These are phyloP conservation scores for Pseudonitzschia multiseries DNA, from an alignment of 108 stramenopile genomes.

Conservation along the genomic window DNA sequence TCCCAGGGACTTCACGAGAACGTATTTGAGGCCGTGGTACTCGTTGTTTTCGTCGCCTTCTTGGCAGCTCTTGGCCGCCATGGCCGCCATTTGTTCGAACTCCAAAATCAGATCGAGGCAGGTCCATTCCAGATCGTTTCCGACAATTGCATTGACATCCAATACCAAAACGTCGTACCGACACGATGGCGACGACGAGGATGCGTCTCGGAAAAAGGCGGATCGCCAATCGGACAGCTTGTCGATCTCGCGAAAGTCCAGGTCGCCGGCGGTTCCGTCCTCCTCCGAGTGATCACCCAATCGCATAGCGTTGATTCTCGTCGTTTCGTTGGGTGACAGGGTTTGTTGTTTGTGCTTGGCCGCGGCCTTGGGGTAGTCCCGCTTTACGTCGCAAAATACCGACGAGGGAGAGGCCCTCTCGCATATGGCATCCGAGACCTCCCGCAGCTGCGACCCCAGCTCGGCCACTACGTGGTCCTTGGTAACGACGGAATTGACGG, in stretches of 20 bases:
- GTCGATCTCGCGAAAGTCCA: constrained; percentile 40
- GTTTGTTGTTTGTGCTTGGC: background rate
- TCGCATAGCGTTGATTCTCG: constrained; percentile 43
- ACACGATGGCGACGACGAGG: background rate
- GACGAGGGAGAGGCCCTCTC: constrained; percentile 19
- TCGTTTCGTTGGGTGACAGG: background rate
- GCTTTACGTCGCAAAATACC: constrained; percentile 43
- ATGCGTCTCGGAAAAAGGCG: constrained; percentile 27
- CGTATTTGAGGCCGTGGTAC: constrained; percentile 12
- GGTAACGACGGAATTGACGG: constrained; percentile 12
- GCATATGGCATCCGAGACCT: constrained; percentile 36
- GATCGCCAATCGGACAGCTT: constrained; percentile 35
- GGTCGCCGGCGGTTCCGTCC: constrained; percentile 15
- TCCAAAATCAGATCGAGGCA: constrained; percentile 41
- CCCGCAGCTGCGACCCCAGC: constrained; percentile 49
- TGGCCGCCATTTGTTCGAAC: constrained; percentile 36
- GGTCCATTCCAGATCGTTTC: constrained; percentile 53
- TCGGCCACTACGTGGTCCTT: constrained; percentile 35
- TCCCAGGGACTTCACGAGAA: constrained; percentile 40
- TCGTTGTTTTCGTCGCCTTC: constrained; percentile 15
- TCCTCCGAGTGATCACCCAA: background rate
- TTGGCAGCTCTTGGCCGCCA: constrained; percentile 12
- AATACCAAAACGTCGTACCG: constrained; percentile 44
- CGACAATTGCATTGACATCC: constrained; percentile 49
- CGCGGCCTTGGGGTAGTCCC: constrained; percentile 41